phyloP scores from a whole-genome alignment of 306 rosid genomes.

The Pueraria montana region DNA sequence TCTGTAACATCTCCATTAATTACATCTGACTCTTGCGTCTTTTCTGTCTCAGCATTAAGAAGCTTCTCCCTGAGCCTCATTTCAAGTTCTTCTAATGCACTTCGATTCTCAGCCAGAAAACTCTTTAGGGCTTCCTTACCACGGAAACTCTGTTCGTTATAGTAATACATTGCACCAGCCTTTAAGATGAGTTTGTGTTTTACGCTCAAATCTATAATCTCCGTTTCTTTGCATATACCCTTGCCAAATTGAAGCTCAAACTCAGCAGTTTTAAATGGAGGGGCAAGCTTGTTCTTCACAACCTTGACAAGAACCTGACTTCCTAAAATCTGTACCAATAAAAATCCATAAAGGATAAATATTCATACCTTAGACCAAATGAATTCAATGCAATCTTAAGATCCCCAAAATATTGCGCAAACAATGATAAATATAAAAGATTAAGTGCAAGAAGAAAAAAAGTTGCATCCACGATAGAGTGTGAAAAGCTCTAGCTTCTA shows the following conservation, averaged over 20 bases:
- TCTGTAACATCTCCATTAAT: constrained; percentile 48
- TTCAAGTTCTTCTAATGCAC: constrained; percentile 64
- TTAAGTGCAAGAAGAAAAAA: not conserved
- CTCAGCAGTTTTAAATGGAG: constrained; percentile 83
- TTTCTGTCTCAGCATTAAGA: constrained; percentile 49
- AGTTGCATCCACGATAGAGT: not conserved
- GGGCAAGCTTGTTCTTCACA: constrained; percentile 96
- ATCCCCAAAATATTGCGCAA: constrained; percentile 9
- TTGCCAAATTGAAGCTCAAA: constrained; percentile 95
- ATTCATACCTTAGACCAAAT: constrained; percentile 1
- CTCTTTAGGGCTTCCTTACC: constrained; percentile 78
- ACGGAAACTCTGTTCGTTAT: constrained; percentile 60
- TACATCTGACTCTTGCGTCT: constrained; percentile 49
- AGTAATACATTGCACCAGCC: constrained; percentile 60
- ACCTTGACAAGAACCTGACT: constrained; percentile 87
- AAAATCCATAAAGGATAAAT: constrained; percentile 18
- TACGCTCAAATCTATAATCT: constrained; percentile 72
- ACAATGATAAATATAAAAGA: not conserved
- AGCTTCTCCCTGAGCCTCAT: constrained; percentile 75
- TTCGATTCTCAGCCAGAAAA: constrained; percentile 64
- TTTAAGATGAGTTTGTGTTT: constrained; percentile 69
- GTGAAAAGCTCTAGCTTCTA: not conserved
- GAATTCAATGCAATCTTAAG: constrained; percentile 9
- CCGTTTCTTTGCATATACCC: constrained; percentile 76
- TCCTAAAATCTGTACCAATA: constrained; percentile 70